phyloP scores from a whole-genome alignment of 2,329 filamentous ascomycete species.

The Colletotrichum limetticola region DNA sequence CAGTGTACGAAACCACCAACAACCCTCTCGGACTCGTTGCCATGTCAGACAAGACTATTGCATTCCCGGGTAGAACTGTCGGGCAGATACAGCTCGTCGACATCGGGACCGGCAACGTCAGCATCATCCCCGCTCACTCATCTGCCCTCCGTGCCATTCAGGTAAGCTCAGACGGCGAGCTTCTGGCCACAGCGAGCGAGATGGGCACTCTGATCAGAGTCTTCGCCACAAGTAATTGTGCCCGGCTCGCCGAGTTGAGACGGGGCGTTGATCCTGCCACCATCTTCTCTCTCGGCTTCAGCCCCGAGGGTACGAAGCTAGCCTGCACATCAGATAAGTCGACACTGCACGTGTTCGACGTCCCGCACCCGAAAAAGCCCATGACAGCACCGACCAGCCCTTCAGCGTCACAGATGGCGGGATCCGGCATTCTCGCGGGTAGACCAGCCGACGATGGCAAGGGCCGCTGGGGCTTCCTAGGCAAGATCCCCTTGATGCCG shows the following conservation, averaged over 20 bases:
- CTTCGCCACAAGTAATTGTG: conserved; percentile 83
- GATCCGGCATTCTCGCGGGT: conserved; percentile 36
- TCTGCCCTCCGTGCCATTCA: conserved; percentile 81
- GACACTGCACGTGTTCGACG: conserved; percentile 92
- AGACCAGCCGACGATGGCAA: conserved; percentile 59
- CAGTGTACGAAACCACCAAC: conserved; percentile 85
- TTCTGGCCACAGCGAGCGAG: conserved; percentile 91
- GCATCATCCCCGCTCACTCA: conserved; percentile 92
- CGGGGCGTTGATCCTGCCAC: conserved; percentile 89
- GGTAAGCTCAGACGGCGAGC: conserved; percentile 81
- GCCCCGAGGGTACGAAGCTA: conserved; percentile 80
- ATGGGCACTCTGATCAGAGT: conserved; percentile 90
- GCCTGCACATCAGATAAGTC: conserved; percentile 97
- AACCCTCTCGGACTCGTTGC: conserved; percentile 86
- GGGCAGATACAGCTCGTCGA: conserved; percentile 93
- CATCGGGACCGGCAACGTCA: conserved; percentile 81
- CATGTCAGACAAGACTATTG: conserved; percentile 77
- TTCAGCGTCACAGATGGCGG: conserved; percentile 37
- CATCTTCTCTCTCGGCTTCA: conserved; percentile 90
- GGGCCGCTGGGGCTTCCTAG: conserved; percentile 87
- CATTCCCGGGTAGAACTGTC: conserved; percentile 86
- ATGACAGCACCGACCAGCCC: conserved; percentile 30
- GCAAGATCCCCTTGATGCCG: conserved; percentile 86
- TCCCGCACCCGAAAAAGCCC: conserved; percentile 67
- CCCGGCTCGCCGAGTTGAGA: conserved; percentile 84